phyloP scores from a whole-genome alignment of 768 basidiomycete genomes.

The Podaxis rugospora region DNA sequence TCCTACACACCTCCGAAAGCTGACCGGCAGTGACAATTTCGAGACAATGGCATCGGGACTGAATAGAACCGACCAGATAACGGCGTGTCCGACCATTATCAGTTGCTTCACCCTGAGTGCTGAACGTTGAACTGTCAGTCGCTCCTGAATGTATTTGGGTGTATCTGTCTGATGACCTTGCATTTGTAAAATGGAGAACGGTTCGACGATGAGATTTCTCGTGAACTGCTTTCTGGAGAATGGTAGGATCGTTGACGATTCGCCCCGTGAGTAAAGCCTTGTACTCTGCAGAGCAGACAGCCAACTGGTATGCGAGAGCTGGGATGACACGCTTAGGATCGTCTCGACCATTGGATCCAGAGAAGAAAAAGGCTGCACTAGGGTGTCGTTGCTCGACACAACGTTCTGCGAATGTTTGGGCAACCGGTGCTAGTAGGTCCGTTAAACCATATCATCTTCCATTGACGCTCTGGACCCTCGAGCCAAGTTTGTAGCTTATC shows the following conservation, averaged over 20 bases:
- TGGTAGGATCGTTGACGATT: neutral
- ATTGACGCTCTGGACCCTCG: neutral
- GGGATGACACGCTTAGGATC: neutral
- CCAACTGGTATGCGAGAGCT: neutral
- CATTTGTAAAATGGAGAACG: neutral
- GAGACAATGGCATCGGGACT: no score
- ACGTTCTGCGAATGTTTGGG: neutral
- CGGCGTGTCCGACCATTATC: no score
- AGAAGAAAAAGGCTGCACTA: conserved; percentile 8
- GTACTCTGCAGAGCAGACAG: neutral
- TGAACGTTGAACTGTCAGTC: no score
- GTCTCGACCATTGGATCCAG: neutral
- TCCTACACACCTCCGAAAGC: no score
- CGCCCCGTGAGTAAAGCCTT: neutral
- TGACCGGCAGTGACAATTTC: no score
- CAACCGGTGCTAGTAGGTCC: conserved; percentile 6
- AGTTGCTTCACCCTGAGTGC: no score
- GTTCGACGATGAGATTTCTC: neutral
- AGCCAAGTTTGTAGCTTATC: neutral
- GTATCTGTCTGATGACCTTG: neutral
- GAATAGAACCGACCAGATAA: no score
- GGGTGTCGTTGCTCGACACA: neutral
- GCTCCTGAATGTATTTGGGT: no score
- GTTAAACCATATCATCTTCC: conserved; percentile 7
- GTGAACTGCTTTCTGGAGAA: neutral